Conservation (phyloP, 306 rosid species). For the Vigna trinervia region DNA sequence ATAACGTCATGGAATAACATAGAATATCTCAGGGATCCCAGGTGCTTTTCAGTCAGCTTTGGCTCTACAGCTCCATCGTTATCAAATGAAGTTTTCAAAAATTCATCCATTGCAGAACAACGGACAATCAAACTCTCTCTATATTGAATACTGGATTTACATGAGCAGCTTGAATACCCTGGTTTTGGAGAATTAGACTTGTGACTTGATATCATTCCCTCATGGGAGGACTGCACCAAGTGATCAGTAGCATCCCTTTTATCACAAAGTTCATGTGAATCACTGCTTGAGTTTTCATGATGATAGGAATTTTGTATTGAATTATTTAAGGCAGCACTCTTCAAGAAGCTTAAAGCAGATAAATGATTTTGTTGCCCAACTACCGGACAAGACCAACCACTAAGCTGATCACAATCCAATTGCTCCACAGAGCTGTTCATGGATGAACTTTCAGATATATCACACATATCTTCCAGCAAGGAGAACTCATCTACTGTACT, state of each 20-base stretch:
- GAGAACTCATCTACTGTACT: conserved; percentile 55
- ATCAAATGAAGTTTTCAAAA: conserved; percentile 45
- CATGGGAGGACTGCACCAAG: conserved; percentile 45
- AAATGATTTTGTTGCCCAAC: conserved; percentile 54
- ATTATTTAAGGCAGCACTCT: conserved; percentile 42
- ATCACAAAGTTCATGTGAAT: conserved; percentile 47
- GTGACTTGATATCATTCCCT: conserved; percentile 47
- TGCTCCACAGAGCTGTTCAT: conserved; percentile 64
- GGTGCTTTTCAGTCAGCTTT: conserved; percentile 47
- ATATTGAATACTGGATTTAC: conserved; percentile 45
- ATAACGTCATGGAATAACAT: conserved; percentile 47
- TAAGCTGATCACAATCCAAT: conserved; percentile 56
- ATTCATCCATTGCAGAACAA: conserved; percentile 34
- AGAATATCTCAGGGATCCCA: conserved; percentile 48
- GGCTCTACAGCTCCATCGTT: conserved; percentile 41
- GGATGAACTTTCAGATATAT: conserved; percentile 68
- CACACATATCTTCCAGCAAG: conserved; percentile 51
- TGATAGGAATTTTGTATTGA: conserved; percentile 51
- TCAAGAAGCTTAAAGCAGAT: conserved; percentile 69
- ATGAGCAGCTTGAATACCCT: conserved; percentile 50
- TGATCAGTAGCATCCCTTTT: conserved; percentile 43
- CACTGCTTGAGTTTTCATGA: conserved; percentile 52
- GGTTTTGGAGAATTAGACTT: conserved; percentile 48
- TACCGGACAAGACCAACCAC: conserved; percentile 51
- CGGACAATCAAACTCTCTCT: conserved; percentile 42